phyloP scores from a whole-genome alignment of 2,329 filamentous ascomycete genomes.

The Triangularia verruculosa region DNA sequence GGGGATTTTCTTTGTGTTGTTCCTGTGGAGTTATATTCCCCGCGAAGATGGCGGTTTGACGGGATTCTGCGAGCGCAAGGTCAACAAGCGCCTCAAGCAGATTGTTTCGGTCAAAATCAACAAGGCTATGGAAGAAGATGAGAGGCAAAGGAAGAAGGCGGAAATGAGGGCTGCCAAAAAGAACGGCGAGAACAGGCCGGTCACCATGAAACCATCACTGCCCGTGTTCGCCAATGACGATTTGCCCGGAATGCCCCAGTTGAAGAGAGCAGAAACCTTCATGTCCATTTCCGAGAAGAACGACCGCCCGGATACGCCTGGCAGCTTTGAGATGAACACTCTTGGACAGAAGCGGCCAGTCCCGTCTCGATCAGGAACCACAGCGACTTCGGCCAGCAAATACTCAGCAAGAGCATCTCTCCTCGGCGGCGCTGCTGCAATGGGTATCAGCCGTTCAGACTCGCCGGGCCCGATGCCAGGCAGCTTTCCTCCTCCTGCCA shows the following conservation, averaged over 20 bases:
- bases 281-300: constrained; percentile 61
- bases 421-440: constrained; percentile 32
- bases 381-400: constrained; percentile 22
- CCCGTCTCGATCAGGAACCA: constrained; percentile 36
- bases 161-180: constrained; percentile 51
- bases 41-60: constrained; percentile 74
- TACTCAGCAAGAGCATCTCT: constrained; percentile 34
- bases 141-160: constrained; percentile 54
- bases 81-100: constrained; percentile 77
- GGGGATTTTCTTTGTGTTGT: constrained; percentile 76
- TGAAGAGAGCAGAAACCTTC: constrained; percentile 59
- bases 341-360: constrained; percentile 51
- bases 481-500: constrained; percentile 22
- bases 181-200: constrained; percentile 49
- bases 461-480: constrained; percentile 30
- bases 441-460: constrained; percentile 29
- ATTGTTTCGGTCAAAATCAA: constrained; percentile 87
- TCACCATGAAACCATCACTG: constrained; percentile 63
- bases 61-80: constrained; percentile 87
- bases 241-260: constrained; percentile 55
- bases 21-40: constrained; percentile 90
- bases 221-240: constrained; percentile 53
- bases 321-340: constrained; percentile 50
- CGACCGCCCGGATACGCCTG: constrained; percentile 56
- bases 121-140: constrained; percentile 79